Percentiles rank a stretch among this genome's conserved stretches.
Evolutionary conservation across 2,329 filamentous ascomycete species (phyloP).

Genomic region (Pseudogymnoascus sp.): DNA sequence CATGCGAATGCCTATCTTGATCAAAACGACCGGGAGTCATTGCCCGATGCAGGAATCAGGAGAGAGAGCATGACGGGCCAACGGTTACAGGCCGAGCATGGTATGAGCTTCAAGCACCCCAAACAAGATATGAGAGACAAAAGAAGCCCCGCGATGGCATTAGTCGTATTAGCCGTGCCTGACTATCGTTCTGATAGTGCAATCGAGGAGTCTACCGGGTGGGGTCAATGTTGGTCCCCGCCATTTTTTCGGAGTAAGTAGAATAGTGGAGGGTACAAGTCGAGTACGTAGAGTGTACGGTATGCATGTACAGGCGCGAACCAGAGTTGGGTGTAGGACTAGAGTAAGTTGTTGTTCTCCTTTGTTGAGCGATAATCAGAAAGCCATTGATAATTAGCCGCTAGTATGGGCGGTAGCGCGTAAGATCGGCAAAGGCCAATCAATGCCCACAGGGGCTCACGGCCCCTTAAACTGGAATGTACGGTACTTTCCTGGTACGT

Average conservation of each 20-base stretch:
- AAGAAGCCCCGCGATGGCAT: neutral
- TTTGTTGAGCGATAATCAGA: neutral
- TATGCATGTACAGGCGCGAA: neutral
- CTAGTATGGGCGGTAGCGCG: neutral
- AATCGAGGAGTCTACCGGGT: neutral
- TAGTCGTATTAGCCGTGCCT: neutral
- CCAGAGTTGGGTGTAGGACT: neutral
- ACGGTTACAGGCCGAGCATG: constrained; percentile 4
- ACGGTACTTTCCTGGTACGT: neutral
- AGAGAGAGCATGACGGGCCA: neutral
- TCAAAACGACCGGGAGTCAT: neutral
- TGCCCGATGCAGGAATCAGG: neutral
- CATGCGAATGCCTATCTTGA: neutral
- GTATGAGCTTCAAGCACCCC: neutral
- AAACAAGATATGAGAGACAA: neutral
- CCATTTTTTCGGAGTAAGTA: neutral
- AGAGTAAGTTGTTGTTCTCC: neutral
- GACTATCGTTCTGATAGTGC: constrained; percentile 1
- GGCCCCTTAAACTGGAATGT: neutral
- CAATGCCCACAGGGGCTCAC: neutral
- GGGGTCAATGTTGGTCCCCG: neutral
- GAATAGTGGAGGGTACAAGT: neutral
- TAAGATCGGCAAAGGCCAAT: neutral
- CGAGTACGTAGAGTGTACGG: neutral
- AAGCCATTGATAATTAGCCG: neutral